Base-by-base conservation (phyloP, 768 basidiomycete species). In the Mycena metata region DNA sequence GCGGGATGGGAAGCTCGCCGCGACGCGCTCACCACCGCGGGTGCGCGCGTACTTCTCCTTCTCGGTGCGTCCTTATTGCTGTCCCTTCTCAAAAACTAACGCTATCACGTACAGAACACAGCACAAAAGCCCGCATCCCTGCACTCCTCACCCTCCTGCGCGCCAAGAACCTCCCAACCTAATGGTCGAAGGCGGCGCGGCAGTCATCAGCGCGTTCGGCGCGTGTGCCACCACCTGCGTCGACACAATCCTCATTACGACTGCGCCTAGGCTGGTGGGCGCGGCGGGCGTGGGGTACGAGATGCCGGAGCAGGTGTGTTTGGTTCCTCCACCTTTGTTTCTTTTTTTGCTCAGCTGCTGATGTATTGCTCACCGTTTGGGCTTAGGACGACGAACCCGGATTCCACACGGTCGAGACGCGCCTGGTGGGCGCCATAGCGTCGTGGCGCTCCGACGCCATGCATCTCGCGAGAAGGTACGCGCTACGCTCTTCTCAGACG, bases 161-260 rank as follows among this genome's bases (percentile, higher is more conserved):
- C n/a, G 77, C 79, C 13, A 80, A 84, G n/a, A 89, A 87, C 4
- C 83, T 97, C 68, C 79, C 13, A 91, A 90, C 15, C 81, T 98
- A 60, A 99, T 99, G 97, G 93, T 98, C 8, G 98, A 99, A 81
- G 98, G 98, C 59, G 98, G 98, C 17, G 92, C 95, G 11, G 80
- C 81, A 10, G 84, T 99, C 69, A 95, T 99, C 64, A 11, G 26
- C 30, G 82, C 85, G 8, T 89, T 93, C 1, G 94, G 95, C 80
- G 79, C 96, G 16, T 61, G 13, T 60, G 19, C 64, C 67, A 15
- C 78, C 51, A 45, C 74, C 76, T 33, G 67, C 87, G 84, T 97
- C 7, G 93, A 98, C 77, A 83, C 85, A 15, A 74, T 98, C 21
- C 86, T 99, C 50, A 81, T 98, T 50, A 99, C 98, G 4, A 86